Evolutionary conservation across 257 asterid genomes (phyloP).

Genomic region (Petunia secreta): DNA sequence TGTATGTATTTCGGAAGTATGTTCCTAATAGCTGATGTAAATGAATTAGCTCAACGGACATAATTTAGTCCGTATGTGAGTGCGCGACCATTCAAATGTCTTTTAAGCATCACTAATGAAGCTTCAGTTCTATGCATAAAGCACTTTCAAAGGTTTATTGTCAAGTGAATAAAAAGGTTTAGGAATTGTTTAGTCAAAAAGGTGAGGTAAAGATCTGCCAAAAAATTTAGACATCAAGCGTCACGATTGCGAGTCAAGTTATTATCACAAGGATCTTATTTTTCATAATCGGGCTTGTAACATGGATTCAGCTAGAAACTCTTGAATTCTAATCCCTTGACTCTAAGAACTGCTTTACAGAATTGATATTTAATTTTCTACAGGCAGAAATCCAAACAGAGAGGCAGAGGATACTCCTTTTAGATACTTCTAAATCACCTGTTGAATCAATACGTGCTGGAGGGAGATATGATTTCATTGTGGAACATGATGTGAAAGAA

Average conservation of each 20-base stretch:
- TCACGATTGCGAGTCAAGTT: background rate
- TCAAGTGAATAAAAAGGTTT: background rate
- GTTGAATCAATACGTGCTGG: conserved; percentile 95
- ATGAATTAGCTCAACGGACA: background rate
- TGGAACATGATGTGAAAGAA: conserved; percentile 98
- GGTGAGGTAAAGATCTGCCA: background rate
- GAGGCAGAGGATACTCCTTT: conserved; percentile 87
- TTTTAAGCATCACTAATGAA: background rate
- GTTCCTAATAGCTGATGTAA: background rate
- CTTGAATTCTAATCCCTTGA: background rate
- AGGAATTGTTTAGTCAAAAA: background rate
- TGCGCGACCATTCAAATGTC: background rate
- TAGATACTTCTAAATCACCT: conserved; percentile 91
- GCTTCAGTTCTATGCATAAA: background rate
- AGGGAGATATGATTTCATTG: conserved; percentile 98
- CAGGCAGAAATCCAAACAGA: conserved; percentile 99
- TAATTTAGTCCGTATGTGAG: background rate
- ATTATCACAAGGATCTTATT: background rate
- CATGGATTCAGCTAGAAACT: background rate
- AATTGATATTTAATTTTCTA: conserved; percentile 37
- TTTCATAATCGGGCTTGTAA: background rate
- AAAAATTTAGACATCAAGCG: background rate
- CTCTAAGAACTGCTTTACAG: background rate
- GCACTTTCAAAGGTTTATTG: background rate
- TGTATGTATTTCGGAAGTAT: background rate